Base-by-base conservation (phyloP, 2,329 filamentous ascomycete genomes). In the Clonostachys solani region DNA sequence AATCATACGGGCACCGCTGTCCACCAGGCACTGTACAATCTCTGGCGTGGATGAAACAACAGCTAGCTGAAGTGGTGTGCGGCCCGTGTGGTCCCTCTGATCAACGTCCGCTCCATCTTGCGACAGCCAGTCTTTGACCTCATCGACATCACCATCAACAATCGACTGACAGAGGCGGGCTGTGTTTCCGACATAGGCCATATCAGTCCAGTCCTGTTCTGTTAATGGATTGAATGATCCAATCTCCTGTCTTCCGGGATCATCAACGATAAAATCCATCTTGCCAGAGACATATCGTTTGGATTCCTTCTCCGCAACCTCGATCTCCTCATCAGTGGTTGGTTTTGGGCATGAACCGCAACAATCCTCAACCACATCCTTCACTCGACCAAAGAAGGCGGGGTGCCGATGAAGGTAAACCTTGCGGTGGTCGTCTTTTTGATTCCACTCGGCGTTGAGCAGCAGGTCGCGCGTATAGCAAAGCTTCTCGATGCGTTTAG, bases 401-500 rank as follows among this genome's bases (percentile, higher is more conserved):
- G 90, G 89, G 57, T 95, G 90, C 2, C 90, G 81, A 65, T 95
- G 90, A 6, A 95, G 72, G 50, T 89, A 81, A 2, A 92, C 84
- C 23, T 84, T 73, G n/a, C 89, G 80, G 23, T 10, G 23, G 23
- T 29, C 23, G 40, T 90, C 84, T 50, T 88, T 73, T 52, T 86
- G 83, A 56, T 94, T 95, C 89, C 90, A 95, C 60, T 95, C 88
- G 0, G 87, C 87, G 56, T 95, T 94, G 16, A 95, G 77, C 9
- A 95, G 73, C 16, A 95, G 64, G 60, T 95, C 90, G 52, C 88
- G 86, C 3, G 86, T 89, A 59, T 89, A 95, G 41, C 91, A 80
- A 1, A 95, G 72, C 59, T 87, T 91, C 63, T 94, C 89, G 47
- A 95, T 92, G 56, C 83, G 83, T 57, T 81, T 83, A 13, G 85